Evolutionary conservation across 1,139 yeast species (phyloP), one percentile per base, ranked within the genome.

Genomic region (Scheffersomyces segobiensis): DNA sequence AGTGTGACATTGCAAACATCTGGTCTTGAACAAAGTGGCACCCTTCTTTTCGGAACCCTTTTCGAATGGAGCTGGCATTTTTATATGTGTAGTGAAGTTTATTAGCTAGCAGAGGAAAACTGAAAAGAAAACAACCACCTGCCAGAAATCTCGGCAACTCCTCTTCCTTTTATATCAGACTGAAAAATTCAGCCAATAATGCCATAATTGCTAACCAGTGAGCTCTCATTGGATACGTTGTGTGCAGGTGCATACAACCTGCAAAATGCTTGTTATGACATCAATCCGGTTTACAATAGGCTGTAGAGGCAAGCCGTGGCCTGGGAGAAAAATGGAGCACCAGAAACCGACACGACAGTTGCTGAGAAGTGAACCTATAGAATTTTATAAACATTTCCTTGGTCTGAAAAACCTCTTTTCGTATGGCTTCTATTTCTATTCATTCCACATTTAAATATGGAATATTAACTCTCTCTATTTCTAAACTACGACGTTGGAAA

Each of bases 1-100:
- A 73, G 99, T 95, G 89, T 95, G 99, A 82, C 99, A 95, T 85
- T 95, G 99, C 71, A 93, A 86, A 83, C 99, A 95, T 88, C 99
- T 91, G 67, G 98, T 95, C 86, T 95, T 95, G 89, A 95, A 95
- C 70, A 95, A 87, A 76, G 91, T 92, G 68, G 98, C 98, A 85
- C 99, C 99, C 84, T 95, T 95, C 87, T 93, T 91, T 76, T 91
- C 96, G 74, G 88, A 86, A 78, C 97, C 97, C 71, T 81, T 76
- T 80, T 85, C 87, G 76, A 65, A 85, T 80, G 82, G 81, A 77
- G 88, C 88, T 78, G 88, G 88, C 88, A 85, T 85, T 67, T 52
- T 51, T 57, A 52, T 57, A 52, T 55, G 54, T 56, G 47, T 47
- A 24, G 55, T 48, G 51, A 47, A 22, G 32, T 50, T 22, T 3